Evolutionary conservation across 768 basidiomycete genomes (phyloP), one percentile per base, ranked within the genome.

Genomic region (Glaciozyma antarctica): DNA sequence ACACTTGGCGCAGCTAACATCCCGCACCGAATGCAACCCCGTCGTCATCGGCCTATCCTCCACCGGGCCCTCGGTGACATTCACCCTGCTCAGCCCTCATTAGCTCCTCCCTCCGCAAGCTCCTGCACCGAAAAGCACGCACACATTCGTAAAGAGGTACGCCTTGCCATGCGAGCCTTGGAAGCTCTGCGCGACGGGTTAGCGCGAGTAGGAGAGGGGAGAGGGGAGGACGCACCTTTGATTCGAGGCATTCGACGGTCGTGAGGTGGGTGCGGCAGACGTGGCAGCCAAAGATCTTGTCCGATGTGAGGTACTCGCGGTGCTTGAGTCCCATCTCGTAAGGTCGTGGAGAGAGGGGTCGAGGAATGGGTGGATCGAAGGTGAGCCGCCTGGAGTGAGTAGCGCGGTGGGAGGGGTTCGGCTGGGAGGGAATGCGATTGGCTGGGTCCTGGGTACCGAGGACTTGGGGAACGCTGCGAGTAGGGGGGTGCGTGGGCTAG

Each of bases 41-140:
- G 94, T 99, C 38, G 92, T 93, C 94, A 98, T 99, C 64, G 85
- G 84, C 67, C 95, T 83, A 76, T 97, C 94, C 75, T 82, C 88
- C 48, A 90, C 86, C 71, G 89, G 86, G 66, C 92, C 92, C 76
- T 90, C 87, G 68, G 86, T 80, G 68, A 97, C 82, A 77, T 99
- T 99, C 71, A 95, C 91, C 65, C 92, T 94, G 75, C 56, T 49
- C 34, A 45, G 21, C 16, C 17, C 24, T 44, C 4, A 22, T 19
- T 1, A 38, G n/a, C 8, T 54, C 5, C 34, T 4, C 60, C 7
- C 13, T 30, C 17, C 7, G 22, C 43, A 59, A 34, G 48, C 6
- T 59, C 15, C 24, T n/a, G n/a, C n/a, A n/a, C n/a, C 26, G 60
- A 47, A 38, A 22, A n/a, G 26, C 30, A 78, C 91, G 81, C 77